Percentiles rank a stretch among this genome's conserved stretches.
Conservation (phyloP, 2,329 filamentous ascomycete genomes). For the Colletotrichum noveboracense region DNA sequence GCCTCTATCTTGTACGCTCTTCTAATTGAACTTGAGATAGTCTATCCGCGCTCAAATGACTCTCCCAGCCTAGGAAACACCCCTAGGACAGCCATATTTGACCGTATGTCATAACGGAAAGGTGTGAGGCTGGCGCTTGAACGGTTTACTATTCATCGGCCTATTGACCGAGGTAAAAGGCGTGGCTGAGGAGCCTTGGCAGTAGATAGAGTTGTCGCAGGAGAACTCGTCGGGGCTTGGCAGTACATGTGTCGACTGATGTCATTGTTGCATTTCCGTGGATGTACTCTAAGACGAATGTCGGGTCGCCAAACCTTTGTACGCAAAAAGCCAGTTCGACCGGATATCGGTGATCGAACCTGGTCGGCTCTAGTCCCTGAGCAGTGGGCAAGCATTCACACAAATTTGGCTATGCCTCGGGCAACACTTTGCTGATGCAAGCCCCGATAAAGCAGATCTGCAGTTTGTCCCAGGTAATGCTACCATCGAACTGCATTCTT, state of each 20-base stretch:
- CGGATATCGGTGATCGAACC: neutral
- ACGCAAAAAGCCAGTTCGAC: neutral
- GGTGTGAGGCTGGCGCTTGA: neutral
- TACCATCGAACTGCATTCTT: neutral
- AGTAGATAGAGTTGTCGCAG: neutral
- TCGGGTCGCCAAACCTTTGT: neutral
- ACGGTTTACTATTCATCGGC: neutral
- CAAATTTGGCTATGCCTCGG: neutral
- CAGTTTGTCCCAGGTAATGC: neutral
- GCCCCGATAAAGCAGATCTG: neutral
- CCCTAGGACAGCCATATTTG: neutral
- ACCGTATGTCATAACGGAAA: neutral
- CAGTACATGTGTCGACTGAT: neutral
- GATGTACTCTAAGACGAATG: neutral
- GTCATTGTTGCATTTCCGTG: neutral
- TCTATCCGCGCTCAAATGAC: neutral
- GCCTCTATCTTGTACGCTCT: neutral
- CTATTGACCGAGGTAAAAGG: neutral
- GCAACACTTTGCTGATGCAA: neutral
- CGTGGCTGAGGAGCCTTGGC: neutral
- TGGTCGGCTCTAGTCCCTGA: neutral
- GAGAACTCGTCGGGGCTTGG: neutral
- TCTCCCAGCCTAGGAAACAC: neutral
- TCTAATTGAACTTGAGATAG: neutral
- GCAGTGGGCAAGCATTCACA: neutral